These are phyloP conservation scores for Gossypium arboreum DNA, from an alignment of 345 rosid genomes.

Conservation along the genomic window DNA sequence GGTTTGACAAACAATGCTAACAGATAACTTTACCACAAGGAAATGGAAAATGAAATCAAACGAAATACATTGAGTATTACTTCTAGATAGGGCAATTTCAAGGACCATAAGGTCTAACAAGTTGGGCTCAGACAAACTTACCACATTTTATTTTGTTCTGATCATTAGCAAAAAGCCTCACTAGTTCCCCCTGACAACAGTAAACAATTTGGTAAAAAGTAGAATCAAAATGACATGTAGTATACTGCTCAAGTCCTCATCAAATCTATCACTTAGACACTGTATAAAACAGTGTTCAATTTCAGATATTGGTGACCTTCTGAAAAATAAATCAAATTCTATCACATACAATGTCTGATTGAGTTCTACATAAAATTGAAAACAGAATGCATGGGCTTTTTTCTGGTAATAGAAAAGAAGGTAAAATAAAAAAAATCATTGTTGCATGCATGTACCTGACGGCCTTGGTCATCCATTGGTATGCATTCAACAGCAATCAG, in stretches of 20 bases:
- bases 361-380: not conserved
- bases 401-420: not conserved
- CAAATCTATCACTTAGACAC: not conserved
- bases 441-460: slow-evolving; percentile 50
- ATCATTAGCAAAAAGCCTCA: slow-evolving; percentile 70
- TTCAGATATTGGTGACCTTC: not conserved
- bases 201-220: not conserved
- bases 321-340: not conserved
- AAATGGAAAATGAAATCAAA: not conserved
- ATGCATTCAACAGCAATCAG: slow-evolving; percentile 96
- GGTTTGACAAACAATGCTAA: not conserved
- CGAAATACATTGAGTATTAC: not conserved
- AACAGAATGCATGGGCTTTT: not conserved
- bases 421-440: not conserved
- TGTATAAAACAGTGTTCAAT: not conserved
- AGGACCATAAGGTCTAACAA: slow-evolving; percentile 10
- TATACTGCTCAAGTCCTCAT: not conserved
- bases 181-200: slow-evolving; percentile 10
- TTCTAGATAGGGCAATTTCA: not conserved
- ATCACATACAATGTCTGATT: not conserved
- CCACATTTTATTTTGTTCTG: slow-evolving; percentile 93
- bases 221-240: not conserved
- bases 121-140: slow-evolving; percentile 35
- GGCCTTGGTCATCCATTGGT: slow-evolving; percentile 98
- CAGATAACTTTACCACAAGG: not conserved